phyloP scores from a whole-genome alignment of 768 basidiomycete genomes.

The Hericium alpestre region DNA sequence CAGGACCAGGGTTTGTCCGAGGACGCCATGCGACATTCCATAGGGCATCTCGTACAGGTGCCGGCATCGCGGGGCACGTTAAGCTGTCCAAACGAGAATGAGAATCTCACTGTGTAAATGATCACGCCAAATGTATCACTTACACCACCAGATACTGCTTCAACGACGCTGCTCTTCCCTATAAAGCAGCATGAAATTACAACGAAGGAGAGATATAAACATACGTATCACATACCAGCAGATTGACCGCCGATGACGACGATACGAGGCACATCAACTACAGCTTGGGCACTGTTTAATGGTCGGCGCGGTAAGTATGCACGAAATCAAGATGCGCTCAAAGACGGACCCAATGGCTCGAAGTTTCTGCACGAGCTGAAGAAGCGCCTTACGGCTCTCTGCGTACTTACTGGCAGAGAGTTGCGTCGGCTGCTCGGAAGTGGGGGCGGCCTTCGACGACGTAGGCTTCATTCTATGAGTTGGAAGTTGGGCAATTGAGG shows the following conservation, averaged over 20 bases:
- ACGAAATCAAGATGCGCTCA: background rate
- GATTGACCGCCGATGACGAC: conserved; percentile 31
- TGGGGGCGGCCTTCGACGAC: no score
- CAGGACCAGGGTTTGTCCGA: conserved; percentile 15
- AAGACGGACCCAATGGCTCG: conserved; percentile 18
- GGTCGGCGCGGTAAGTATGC: background rate
- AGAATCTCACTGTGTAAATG: background rate
- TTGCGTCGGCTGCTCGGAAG: background rate
- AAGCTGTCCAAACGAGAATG: conserved; percentile 19
- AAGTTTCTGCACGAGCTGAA: conserved; percentile 10
- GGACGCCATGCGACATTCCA: conserved; percentile 6
- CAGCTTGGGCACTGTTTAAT: conserved; percentile 27
- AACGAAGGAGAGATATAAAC: background rate
- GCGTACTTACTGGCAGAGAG: conserved; percentile 8
- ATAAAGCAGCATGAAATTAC: background rate
- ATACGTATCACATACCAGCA: background rate
- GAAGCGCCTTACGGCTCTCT: conserved; percentile 6
- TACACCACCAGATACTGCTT: background rate
- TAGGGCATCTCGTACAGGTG: conserved; percentile 24
- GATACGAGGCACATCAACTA: conserved; percentile 38
- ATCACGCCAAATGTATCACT: background rate
- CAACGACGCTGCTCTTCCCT: conserved; percentile 7
- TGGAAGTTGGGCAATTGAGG: no score
- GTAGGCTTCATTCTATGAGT: no score
- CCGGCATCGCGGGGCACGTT: conserved; percentile 35